Percentiles rank a stretch among this genome's conserved stretches.
These are phyloP conservation scores for Penicillium fuscoglaucum DNA, from an alignment of 2,329 filamentous ascomycete species.

Conservation along the genomic window DNA sequence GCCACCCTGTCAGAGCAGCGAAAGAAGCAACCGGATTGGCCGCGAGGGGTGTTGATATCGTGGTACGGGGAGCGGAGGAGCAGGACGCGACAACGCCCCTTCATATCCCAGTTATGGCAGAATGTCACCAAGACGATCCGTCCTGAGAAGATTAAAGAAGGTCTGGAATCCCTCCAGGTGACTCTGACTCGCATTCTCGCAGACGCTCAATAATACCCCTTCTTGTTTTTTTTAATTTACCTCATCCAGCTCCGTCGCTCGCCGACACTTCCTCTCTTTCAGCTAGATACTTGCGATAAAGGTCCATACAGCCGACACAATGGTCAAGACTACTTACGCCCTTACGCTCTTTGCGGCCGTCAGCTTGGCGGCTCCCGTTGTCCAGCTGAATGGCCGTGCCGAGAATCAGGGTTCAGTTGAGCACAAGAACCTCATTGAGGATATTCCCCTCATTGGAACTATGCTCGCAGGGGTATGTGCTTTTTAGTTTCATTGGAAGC, in stretches of 20 bases:
- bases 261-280: constrained; percentile 21
- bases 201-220: constrained; percentile 12
- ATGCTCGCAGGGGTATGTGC: constrained; percentile 14
- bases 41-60: constrained; percentile 17
- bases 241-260: constrained; percentile 15
- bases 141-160: constrained; percentile 15
- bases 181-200: constrained; percentile 19
- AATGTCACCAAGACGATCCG: constrained; percentile 19
- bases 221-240: constrained; percentile 6
- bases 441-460: constrained; percentile 7
- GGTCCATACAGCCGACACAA: constrained; percentile 8
- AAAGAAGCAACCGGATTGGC: constrained; percentile 13
- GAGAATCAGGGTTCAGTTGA: background rate
- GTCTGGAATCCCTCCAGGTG: constrained; percentile 3
- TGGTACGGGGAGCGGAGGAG: constrained; percentile 2
- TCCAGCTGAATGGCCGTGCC: constrained; percentile 11
- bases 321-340: constrained; percentile 28
- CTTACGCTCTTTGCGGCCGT: constrained; percentile 27
- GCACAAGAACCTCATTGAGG: constrained; percentile 13
- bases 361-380: constrained; percentile 24
- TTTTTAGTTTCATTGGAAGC: background rate
- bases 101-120: constrained; percentile 22
- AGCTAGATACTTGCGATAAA: background rate
- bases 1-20: constrained; percentile 8
- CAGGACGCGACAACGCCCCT: constrained; percentile 12